Base-by-base conservation (phyloP, 2,329 filamentous ascomycete species). In the Didymella segeticola region DNA sequence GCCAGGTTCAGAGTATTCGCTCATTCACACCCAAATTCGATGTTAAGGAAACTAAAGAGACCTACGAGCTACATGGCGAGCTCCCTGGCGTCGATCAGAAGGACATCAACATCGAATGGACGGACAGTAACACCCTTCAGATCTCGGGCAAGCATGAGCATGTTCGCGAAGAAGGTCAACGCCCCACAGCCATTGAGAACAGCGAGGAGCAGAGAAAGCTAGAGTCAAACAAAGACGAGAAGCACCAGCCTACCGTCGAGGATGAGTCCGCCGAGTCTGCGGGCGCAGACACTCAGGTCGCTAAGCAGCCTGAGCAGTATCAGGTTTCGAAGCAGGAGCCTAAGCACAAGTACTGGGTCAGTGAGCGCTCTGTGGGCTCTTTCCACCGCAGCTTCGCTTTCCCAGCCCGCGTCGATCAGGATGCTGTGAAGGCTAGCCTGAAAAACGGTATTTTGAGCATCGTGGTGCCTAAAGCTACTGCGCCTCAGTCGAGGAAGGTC, bases 41-140 rank as follows among this genome's bases (percentile, higher is more conserved):
- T 67, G 82, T 93, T 57, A 87, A 84, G 72, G 90, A 95, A 78
- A 84, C 83, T 11, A 82, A 83, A 56, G 76, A 85, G 5, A 73
- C 79, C 59, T 93, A 91, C 70, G 87, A 93, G 75, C 86, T 93
- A 17, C 86, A 93, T 66, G 90, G 90, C 66, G 90, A 93, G 75
- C 84, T 93, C 5, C 87, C 90, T 0, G 90, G 90, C 49, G 80
- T 93, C 64, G 83, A 84, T 58, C 89, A 90, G 77, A 86, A 90
- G 64, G 80, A 92, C 67, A 79, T 95, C 68, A 79, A 83, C 70
- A 89, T 93, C 70, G 89, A 93, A 70, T 93, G 93, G 80, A 87
- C 85, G 53, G 89, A 93, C 70, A 80, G 83, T 34, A 87, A 90
- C 77, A 92, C 89, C 14, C 78, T 93, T 36, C 82, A 85, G 59